Conservation (phyloP, 78 protist species). For the Pigoraptor vietnamica region DNA sequence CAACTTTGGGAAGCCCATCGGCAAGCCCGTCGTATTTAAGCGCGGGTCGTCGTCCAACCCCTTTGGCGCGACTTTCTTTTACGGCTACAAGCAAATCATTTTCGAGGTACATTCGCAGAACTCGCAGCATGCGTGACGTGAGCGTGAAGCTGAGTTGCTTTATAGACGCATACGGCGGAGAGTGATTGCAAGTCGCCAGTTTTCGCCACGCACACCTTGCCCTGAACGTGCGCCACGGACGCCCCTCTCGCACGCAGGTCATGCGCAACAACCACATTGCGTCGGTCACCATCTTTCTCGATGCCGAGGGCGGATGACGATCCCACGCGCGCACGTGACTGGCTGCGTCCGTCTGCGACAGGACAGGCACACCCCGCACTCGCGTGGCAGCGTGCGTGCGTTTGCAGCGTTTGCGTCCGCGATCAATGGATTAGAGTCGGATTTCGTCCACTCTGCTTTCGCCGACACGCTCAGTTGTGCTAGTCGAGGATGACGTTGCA, state of each 20-base stretch:
- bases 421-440: no score
- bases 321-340: not conserved
- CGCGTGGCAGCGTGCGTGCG: not conserved
- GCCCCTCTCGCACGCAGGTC: no score
- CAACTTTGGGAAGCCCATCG: not conserved
- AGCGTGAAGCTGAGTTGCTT: no score
- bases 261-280: not conserved
- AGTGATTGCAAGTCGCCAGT: no score
- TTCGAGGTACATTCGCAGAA: not conserved
- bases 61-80: not conserved
- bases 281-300: not conserved
- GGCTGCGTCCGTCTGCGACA: not conserved
- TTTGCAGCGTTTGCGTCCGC: no score
- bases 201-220: no score
- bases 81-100: not conserved
- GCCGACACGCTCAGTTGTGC: not conserved
- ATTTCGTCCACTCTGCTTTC: no score
- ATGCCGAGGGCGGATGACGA: not conserved
- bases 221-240: no score
- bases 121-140: no score
- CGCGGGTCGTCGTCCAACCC: not conserved
- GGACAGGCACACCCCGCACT: not conserved
- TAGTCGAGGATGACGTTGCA: not conserved
- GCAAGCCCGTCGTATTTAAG: not conserved
- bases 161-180: no score